Percentiles rank a stretch among this genome's conserved stretches.
Evolutionary conservation across 2,329 filamentous ascomycete species (phyloP).

Genomic region (Aspergillus sp.): DNA sequence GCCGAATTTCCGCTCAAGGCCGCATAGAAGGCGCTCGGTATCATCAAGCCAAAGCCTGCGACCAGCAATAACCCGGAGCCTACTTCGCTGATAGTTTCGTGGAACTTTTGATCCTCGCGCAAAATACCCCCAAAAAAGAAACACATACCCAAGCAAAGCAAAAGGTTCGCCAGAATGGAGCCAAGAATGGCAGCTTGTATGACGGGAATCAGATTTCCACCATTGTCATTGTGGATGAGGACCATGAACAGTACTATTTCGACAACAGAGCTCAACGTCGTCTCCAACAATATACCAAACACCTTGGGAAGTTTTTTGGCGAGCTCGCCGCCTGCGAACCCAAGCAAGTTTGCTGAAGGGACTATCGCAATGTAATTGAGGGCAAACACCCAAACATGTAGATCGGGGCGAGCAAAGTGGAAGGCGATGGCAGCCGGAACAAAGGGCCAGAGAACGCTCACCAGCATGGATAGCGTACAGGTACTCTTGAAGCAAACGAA

Average conservation of each 20-base stretch:
- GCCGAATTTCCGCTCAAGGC: conserved; percentile 42
- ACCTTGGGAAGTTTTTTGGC: conserved; percentile 73
- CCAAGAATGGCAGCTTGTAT: conserved; percentile 80
- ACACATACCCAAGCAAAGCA: conserved; percentile 74
- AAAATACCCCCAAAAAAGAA: conserved; percentile 72
- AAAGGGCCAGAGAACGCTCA: conserved; percentile 71
- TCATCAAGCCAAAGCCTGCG: conserved; percentile 55
- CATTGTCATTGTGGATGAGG: conserved; percentile 54
- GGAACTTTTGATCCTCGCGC: conserved; percentile 65
- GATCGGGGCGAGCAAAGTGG: conserved; percentile 51
- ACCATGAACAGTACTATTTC: conserved; percentile 82
- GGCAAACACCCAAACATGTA: conserved; percentile 62
- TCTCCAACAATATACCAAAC: conserved; percentile 47
- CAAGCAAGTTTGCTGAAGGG: conserved; percentile 69
- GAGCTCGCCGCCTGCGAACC: conserved; percentile 68
- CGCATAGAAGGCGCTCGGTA: conserved; percentile 44
- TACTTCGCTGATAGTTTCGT: conserved; percentile 71
- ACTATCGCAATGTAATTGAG: conserved; percentile 74
- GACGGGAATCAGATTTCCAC: conserved; percentile 53
- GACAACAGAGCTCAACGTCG: conserved; percentile 65
- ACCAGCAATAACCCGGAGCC: conserved; percentile 73
- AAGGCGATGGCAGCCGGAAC: conserved; percentile 69
- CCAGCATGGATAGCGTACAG: conserved; percentile 57
- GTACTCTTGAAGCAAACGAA: conserved; percentile 61
- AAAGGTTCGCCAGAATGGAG: conserved; percentile 74